Evolutionary conservation across 2,329 filamentous ascomycete genomes (phyloP).

Genomic region (Phaeomoniella chlamydospora): DNA sequence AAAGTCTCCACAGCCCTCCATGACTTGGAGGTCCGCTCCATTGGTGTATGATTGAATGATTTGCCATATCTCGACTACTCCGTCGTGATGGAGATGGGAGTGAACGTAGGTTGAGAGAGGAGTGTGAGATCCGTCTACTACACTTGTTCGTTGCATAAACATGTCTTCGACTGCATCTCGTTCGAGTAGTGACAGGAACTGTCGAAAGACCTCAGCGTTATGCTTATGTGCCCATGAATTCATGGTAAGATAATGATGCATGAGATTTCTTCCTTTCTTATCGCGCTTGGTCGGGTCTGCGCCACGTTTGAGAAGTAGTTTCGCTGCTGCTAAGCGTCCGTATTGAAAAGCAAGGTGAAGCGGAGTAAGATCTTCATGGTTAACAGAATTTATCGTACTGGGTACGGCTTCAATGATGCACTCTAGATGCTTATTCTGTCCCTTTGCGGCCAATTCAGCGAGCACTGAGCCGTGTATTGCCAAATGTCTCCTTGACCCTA

Average conservation of each 20-base stretch:
- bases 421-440: slow-evolving; percentile 42
- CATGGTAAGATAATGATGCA: slow-evolving; percentile 41
- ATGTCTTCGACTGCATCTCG: slow-evolving; percentile 28
- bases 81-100: slow-evolving; percentile 11
- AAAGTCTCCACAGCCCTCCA: slow-evolving; percentile 29
- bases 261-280: slow-evolving; percentile 46
- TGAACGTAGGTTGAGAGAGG: slow-evolving; percentile 48
- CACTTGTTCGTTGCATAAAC: slow-evolving; percentile 24
- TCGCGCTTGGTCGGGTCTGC: slow-evolving; percentile 56
- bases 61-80: slow-evolving; percentile 29
- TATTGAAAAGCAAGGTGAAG: slow-evolving; percentile 51
- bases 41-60: slow-evolving; percentile 41
- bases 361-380: slow-evolving; percentile 43
- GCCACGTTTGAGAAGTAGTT: slow-evolving; percentile 50
- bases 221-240: slow-evolving; percentile 8
- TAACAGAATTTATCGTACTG: slow-evolving; percentile 45
- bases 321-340: slow-evolving; percentile 38
- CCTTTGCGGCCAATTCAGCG: slow-evolving; percentile 19
- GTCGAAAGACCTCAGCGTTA: slow-evolving; percentile 34
- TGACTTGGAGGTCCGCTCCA: slow-evolving; percentile 33
- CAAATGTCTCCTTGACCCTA: slow-evolving; percentile 36
- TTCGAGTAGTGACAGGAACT: slow-evolving; percentile 45
- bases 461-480: slow-evolving; percentile 53
- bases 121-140: slow-evolving; percentile 39
- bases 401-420: slow-evolving; percentile 53